Evolutionary conservation across 164 flowering plant genomes (phyloP).

Genomic region (Nymphaea colorata): DNA sequence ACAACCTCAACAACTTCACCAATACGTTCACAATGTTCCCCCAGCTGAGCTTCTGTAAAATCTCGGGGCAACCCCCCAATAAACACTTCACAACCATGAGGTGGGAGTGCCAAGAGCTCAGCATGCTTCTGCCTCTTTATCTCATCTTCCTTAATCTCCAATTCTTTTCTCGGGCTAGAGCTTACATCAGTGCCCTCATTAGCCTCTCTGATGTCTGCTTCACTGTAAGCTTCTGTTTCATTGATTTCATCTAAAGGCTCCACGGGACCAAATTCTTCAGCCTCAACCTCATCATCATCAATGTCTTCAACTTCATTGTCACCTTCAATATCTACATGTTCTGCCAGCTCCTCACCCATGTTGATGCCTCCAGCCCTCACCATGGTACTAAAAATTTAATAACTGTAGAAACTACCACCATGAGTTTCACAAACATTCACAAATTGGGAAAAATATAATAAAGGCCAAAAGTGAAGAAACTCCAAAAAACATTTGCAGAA

Average conservation of each 20-base stretch:
- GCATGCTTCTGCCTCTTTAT: slow-evolving; percentile 51
- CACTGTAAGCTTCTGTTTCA: slow-evolving; percentile 1
- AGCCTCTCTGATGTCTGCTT: slow-evolving; percentile 27
- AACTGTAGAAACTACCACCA: neutral
- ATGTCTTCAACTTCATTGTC: slow-evolving; percentile 76
- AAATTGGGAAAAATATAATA: no score
- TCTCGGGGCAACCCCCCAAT: slow-evolving; percentile 90
- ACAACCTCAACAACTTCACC: slow-evolving; percentile 78
- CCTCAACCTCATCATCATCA: slow-evolving; percentile 66
- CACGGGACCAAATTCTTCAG: slow-evolving; percentile 35
- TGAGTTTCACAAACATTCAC: no score
- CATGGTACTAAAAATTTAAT: neutral
- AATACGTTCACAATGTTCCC: slow-evolving; percentile 60
- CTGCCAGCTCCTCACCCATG: slow-evolving; percentile 44
- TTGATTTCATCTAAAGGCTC: slow-evolving; percentile 29
- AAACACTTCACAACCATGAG: slow-evolving; percentile 90
- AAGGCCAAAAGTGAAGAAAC: no score
- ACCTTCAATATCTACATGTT: slow-evolving; percentile 81
- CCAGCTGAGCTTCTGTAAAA: slow-evolving; percentile 59
- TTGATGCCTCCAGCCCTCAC: neutral
- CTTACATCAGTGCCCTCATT: slow-evolving; percentile 19
- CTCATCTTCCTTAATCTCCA: slow-evolving; percentile 17
- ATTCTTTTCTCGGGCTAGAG: slow-evolving; percentile 33
- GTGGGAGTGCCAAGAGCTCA: slow-evolving; percentile 86
- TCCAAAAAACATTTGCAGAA: no score